Evolutionary conservation across 371 early-diverging fungal genomes (phyloP).

Genomic region (Ecytonucleospora hepatopenaei): DNA sequence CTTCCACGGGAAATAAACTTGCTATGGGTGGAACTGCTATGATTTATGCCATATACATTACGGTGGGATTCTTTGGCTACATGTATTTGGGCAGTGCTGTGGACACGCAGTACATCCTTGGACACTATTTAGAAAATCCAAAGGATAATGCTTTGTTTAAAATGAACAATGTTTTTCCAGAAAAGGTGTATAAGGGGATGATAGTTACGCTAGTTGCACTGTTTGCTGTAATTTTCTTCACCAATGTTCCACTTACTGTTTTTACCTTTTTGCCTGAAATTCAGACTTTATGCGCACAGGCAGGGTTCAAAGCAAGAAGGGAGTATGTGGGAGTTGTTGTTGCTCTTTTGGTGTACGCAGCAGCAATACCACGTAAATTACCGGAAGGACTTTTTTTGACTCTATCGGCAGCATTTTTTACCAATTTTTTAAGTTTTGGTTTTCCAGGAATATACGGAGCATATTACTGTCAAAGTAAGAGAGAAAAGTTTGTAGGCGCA

Average conservation of each 20-base stretch:
- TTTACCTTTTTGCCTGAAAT: neutral
- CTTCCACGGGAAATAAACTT: neutral
- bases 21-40: neutral
- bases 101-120: conserved; percentile 7
- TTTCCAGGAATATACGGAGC: neutral
- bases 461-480: neutral
- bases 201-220: neutral
- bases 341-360: neutral
- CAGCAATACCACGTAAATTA: neutral
- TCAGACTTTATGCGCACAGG: neutral
- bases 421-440: neutral
- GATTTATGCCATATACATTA: conserved; percentile 13
- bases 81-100: conserved; percentile 9
- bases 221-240: neutral
- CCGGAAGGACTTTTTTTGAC: neutral
- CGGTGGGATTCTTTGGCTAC: conserved; percentile 45
- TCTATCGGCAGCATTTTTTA: neutral
- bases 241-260: neutral
- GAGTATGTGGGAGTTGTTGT: neutral
- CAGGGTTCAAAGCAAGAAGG: neutral
- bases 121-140: neutral
- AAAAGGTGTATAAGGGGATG: neutral
- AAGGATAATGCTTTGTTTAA: neutral
- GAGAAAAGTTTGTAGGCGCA: neutral
- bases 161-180: neutral